phyloP scores from a whole-genome alignment of 2,329 filamentous ascomycete genomes.

The Eurotiales sp. region DNA sequence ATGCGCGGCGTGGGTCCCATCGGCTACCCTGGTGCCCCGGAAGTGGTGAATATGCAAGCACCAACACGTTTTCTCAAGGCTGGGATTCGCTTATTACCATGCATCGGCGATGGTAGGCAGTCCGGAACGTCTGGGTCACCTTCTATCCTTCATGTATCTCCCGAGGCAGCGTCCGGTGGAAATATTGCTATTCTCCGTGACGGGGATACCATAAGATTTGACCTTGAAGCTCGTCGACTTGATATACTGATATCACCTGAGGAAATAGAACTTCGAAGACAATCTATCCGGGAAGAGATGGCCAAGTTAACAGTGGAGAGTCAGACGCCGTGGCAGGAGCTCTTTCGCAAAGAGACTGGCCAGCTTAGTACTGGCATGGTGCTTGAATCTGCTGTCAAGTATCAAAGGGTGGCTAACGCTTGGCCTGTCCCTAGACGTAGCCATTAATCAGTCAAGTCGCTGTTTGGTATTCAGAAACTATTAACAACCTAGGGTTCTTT shows the following conservation, averaged over 20 bases:
- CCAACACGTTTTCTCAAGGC: constrained; percentile 42
- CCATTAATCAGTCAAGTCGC: no score
- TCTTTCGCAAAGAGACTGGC: constrained; percentile 45
- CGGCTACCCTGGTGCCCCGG: constrained; percentile 49
- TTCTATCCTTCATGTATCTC: constrained; percentile 52
- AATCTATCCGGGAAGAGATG: constrained; percentile 32
- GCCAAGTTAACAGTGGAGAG: constrained; percentile 37
- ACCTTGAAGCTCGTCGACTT: constrained; percentile 47
- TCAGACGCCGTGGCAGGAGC: constrained; percentile 50
- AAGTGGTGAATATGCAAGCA: constrained; percentile 52
- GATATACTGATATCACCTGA: constrained; percentile 43
- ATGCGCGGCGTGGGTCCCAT: constrained; percentile 50
- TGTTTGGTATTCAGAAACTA: no score
- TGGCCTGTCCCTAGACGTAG: no score
- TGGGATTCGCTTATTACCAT: constrained; percentile 46
- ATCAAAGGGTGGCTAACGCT: constrained; percentile 25
- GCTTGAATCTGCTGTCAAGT: constrained; percentile 42
- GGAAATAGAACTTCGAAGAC: constrained; percentile 39
- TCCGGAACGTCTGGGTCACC: constrained; percentile 53
- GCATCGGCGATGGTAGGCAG: constrained; percentile 53
- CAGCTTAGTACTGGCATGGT: constrained; percentile 47
- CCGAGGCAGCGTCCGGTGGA: constrained; percentile 52
- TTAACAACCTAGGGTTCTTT: no score
- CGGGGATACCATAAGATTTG: constrained; percentile 49
- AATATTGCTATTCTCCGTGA: constrained; percentile 50